A percentile compares a stretch with the other conserved stretches of the same genome.
phyloP scores from a whole-genome alignment of 2,329 filamentous ascomycete species.

The Colletotrichum plurivorum region DNA sequence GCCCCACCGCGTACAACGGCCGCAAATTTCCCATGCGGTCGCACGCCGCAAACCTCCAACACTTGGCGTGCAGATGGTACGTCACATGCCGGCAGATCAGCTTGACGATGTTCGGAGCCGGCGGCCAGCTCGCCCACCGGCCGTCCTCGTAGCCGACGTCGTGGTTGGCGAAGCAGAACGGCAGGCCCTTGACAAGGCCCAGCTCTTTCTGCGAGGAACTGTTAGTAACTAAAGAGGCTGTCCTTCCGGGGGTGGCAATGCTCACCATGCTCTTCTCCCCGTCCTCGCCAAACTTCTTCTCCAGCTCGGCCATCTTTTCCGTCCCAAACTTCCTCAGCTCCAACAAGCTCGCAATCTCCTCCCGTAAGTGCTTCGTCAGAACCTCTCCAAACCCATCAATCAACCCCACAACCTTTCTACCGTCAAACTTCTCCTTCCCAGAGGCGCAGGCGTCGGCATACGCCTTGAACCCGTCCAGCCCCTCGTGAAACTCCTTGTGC shows the following conservation, averaged over 20 bases:
- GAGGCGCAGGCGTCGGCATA: slow-evolving; percentile 45
- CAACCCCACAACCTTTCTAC: slow-evolving; percentile 44
- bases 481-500: slow-evolving; percentile 54
- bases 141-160: slow-evolving; percentile 45
- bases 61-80: slow-evolving; percentile 42
- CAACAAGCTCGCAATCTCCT: slow-evolving; percentile 51
- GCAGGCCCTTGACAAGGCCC: slow-evolving; percentile 41
- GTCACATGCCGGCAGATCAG: slow-evolving; percentile 40
- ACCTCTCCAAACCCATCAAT: slow-evolving; percentile 50
- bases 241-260: not conserved
- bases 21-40: slow-evolving; percentile 43
- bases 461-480: slow-evolving; percentile 46
- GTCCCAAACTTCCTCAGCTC: slow-evolving; percentile 44
- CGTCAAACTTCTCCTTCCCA: slow-evolving; percentile 46
- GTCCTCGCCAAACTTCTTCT: slow-evolving; percentile 37
- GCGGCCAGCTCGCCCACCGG: slow-evolving; percentile 48
- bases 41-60: slow-evolving; percentile 47
- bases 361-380: slow-evolving; percentile 49
- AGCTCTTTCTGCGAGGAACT: slow-evolving; percentile 40
- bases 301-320: slow-evolving; percentile 44
- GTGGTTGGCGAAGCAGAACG: slow-evolving; percentile 42
- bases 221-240: not conserved
- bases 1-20: slow-evolving; percentile 33
- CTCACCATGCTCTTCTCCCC: slow-evolving; percentile 44
- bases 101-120: slow-evolving; percentile 41